Percentiles rank a stretch among this genome's conserved stretches.
These are phyloP conservation scores for Mycocentrospora acerina DNA, from an alignment of 2,329 filamentous ascomycete genomes.

Conservation along the genomic window DNA sequence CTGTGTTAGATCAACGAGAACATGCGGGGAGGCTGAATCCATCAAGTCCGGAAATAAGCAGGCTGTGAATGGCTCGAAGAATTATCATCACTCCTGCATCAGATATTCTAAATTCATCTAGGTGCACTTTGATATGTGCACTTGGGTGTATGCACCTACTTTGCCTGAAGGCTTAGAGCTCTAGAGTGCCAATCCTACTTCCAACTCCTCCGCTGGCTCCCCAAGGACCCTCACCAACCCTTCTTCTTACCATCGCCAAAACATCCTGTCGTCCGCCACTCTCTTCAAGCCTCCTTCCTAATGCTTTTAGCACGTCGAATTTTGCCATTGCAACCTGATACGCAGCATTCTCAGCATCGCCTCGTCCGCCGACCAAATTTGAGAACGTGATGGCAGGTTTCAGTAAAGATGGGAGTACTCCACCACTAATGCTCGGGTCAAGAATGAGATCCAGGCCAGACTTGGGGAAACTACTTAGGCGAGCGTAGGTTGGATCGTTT, in stretches of 20 bases:
- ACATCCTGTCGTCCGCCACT: conserved; percentile 42
- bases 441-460: conserved; percentile 55
- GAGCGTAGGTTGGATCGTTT: conserved; percentile 51
- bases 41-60: too few relatives aligned
- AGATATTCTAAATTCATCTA: too few relatives aligned
- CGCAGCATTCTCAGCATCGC: conserved; percentile 58
- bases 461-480: conserved; percentile 32
- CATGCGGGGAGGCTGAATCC: too few relatives aligned
- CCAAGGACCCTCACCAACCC: conserved; percentile 47
- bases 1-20: too few relatives aligned
- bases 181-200: conserved; percentile 50
- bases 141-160: too few relatives aligned
- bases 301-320: conserved; percentile 56
- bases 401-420: conserved; percentile 58
- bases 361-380: conserved; percentile 60
- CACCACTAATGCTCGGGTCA: conserved; percentile 51
- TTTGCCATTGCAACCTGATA: conserved; percentile 60
- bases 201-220: conserved; percentile 45
- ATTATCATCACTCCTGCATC: too few relatives aligned
- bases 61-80: too few relatives aligned
- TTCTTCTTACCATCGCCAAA: conserved; percentile 43
- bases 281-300: conserved; percentile 49
- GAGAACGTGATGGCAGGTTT: conserved; percentile 58
- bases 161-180: conserved; percentile 18
- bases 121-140: too few relatives aligned